phyloP scores from a whole-genome alignment of 148 eudicot species.

The Fagopyrum homotropicum region DNA sequence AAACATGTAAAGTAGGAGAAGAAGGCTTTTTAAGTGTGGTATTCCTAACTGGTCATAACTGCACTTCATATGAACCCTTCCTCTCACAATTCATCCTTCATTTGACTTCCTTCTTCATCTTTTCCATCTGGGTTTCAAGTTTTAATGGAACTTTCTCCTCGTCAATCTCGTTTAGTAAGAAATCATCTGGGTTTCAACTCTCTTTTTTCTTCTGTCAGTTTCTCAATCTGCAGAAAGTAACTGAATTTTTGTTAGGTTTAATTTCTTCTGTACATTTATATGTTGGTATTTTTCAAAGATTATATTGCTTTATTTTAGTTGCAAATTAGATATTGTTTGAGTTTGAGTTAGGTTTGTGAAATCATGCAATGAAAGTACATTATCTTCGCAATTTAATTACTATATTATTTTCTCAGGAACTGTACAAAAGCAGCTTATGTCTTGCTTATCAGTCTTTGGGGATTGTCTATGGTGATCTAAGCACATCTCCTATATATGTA shows the following conservation, averaged over 20 bases:
- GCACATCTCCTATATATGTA: constrained; percentile 40
- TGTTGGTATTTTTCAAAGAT: neutral
- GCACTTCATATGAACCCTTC: constrained; percentile 1
- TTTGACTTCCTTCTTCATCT: constrained; percentile 6
- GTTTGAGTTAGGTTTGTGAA: neutral
- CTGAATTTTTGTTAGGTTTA: neutral
- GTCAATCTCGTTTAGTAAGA: constrained; percentile 7
- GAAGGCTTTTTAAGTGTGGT: constrained; percentile 12
- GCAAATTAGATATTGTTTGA: neutral
- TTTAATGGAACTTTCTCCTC: neutral
- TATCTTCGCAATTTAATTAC: neutral
- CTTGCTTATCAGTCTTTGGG: constrained; percentile 49
- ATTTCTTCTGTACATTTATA: neutral
- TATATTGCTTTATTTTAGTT: neutral
- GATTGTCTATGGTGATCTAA: constrained; percentile 45
- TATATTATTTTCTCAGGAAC: constrained; percentile 18
- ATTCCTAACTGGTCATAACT: constrained; percentile 14
- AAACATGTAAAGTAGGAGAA: neutral
- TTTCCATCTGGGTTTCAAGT: neutral
- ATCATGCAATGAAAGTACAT: neutral
- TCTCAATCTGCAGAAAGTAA: neutral
- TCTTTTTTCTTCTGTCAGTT: neutral
- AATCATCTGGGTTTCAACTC: neutral
- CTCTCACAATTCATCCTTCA: neutral
- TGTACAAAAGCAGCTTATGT: constrained; percentile 23